Evolutionary conservation across 1,139 yeast genomes (phyloP), one percentile per base, ranked within the genome.

Genomic region (Diutina pseudorugosa): DNA sequence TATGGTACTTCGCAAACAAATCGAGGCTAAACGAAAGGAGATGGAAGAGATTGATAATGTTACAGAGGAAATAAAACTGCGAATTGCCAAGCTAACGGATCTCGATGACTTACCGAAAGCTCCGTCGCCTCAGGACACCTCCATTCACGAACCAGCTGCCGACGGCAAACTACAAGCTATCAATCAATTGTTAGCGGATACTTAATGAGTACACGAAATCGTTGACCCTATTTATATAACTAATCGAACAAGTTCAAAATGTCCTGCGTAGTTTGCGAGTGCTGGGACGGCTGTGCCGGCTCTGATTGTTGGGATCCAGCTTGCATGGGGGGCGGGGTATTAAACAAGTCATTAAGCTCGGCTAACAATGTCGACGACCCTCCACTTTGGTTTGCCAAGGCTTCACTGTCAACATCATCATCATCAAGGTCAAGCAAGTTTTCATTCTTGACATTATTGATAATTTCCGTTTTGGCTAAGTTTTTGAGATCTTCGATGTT

Each of bases 371-470:
- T 58, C 14, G 57, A 52, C 14, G 57, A 53, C 36, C 57, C 52
- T 23, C 54, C 54, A 43, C 44, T 50, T 20, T 53, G 57, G 21
- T 62, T 70, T 30, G 36, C 36, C 18, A 64, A 62, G 14, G 56
- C 59, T 5, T 54, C 58, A 1, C 64, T 70, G n/a, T 71, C 79
- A 33, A 70, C 81, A 14, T 30, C 36, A 57, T 80, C 85, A 61
- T 87, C 96, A 57, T 70, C 77, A 59, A 93, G 82, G 64, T 93
- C 96, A 51, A 93, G 78, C 59, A 93, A 74, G 61, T 88, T 89
- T 61, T 91, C 98, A 50, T 85, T 84, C 60, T 85, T 83, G 8
- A 76, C 73, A 56, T 78, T 80, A 54, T 73, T 76, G 53, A 84
- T 81, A 54, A 85, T 82, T 61, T 88, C 96, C 56, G 81, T 83